These are phyloP conservation scores for Chalaropsis thielavioides DNA, from an alignment of 2,329 filamentous ascomycete species.

Conservation along the genomic window DNA sequence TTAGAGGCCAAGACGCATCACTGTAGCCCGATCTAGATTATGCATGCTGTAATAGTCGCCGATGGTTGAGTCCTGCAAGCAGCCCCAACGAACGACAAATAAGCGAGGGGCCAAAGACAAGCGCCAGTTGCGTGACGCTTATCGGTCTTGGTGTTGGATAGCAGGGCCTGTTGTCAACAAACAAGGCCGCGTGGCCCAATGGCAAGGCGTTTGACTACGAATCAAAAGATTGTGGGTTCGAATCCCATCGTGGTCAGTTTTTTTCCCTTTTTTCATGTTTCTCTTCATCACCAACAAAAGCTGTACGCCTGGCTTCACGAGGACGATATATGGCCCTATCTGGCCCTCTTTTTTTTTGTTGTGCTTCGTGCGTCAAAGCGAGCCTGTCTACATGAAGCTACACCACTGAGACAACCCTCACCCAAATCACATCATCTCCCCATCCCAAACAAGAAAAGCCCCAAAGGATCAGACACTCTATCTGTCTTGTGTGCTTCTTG, in stretches of 20 bases:
- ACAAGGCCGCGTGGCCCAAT: constrained; percentile 15
- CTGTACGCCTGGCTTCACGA: not conserved
- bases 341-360: not conserved
- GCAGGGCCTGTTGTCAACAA: not conserved
- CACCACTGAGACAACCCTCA: not conserved
- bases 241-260: constrained; percentile 13
- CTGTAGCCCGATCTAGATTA: too few species aligned
- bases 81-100: too few species aligned
- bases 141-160: too few species aligned
- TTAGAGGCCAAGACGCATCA: too few species aligned
- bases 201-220: constrained; percentile 16
- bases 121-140: too few species aligned
- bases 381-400: not conserved
- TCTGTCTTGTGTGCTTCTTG: not conserved
- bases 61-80: too few species aligned
- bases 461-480: not conserved
- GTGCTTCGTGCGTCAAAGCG: too few species aligned
- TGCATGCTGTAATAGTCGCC: too few species aligned
- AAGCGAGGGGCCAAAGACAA: too few species aligned
- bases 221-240: constrained; percentile 16
- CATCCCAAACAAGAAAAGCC: not conserved
- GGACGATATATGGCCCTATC: not conserved
- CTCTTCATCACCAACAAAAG: not conserved
- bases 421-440: not conserved
- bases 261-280: not conserved